A percentile compares a stretch with the other conserved stretches of the same genome.
phyloP scores from a whole-genome alignment of 192 early-diverging fungal species.

The Lunasporangiospora selenospora region DNA sequence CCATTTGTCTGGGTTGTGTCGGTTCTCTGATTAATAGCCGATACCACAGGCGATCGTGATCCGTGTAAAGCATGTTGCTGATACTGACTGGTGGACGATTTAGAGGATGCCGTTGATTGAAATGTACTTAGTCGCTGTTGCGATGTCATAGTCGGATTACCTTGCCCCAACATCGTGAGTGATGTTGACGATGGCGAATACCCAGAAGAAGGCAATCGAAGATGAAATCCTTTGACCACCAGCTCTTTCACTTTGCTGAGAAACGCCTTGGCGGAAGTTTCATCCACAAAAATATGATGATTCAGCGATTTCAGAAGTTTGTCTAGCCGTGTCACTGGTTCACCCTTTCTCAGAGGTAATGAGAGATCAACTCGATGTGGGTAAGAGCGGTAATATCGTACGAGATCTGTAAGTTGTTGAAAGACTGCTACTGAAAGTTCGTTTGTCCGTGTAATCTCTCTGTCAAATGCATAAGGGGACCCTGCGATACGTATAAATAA shows the following conservation, averaged over 20 bases:
- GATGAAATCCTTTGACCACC: conserved; percentile 45
- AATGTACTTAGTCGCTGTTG: too few relatives aligned
- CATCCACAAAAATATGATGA: conserved; percentile 52
- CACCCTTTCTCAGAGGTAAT: conserved; percentile 53
- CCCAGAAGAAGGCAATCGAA: too few relatives aligned
- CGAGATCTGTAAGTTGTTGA: conserved; percentile 58
- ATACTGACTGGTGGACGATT: too few relatives aligned
- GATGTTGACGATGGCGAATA: too few relatives aligned
- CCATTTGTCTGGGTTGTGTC: too few relatives aligned
- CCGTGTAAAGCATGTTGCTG: too few relatives aligned
- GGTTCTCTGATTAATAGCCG: too few relatives aligned
- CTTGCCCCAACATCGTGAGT: too few relatives aligned
- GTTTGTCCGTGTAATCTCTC: conserved; percentile 54
- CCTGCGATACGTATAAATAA: conserved; percentile 38
- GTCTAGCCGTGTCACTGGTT: conserved; percentile 64
- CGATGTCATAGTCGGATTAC: too few relatives aligned
- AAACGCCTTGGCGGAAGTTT: conserved; percentile 42
- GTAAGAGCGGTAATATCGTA: conserved; percentile 66
- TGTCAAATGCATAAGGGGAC: conserved; percentile 60
- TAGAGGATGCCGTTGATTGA: too few relatives aligned
- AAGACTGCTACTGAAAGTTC: conserved; percentile 57
- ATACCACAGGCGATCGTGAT: too few relatives aligned
- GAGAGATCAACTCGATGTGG: conserved; percentile 68
- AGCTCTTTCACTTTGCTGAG: conserved; percentile 49
- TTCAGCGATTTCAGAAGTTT: conserved; percentile 67